Base-by-base conservation (phyloP, 352 stramenopile species). In the Phytophthora agathidicida region DNA sequence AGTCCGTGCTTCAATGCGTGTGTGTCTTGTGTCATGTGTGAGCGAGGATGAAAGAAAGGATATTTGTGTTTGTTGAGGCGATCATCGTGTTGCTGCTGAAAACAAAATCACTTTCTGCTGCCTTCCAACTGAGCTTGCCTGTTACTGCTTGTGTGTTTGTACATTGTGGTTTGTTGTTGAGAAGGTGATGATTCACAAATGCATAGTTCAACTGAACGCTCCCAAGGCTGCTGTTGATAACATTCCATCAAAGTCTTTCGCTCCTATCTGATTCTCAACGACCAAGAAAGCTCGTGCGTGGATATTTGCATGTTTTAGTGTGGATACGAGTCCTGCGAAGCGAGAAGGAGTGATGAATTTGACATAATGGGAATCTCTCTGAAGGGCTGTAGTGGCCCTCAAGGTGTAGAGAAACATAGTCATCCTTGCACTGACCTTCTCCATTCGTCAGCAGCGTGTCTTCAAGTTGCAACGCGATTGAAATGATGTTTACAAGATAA, bases 101-200 rank as follows among this genome's bases (percentile, higher is more conserved):
- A 86, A 77, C 70, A 83, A 73, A 80, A 84, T 77, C 73, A 88
- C 77, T 90, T 90, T 90, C 80, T 90, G 80, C 78, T 90, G 80
- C 80, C 80, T 89, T 90, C 77, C 80, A 82, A 90, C 80, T 88
- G 80, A 90, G 80, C 80, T 87, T 85, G 71, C 41, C n/a, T 30
- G 24, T 35, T 50, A 7, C n/a, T 35, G 37, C 14, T 46, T 16
- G 1, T 38, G 20, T 35, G 9, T 46, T 9, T 62, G 24, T 45
- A 7, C 10, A 61, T 17, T 70, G 13, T 49, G 2, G 36, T n/a
- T 52, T n/a, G 16, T 39, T 60, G 7, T 71, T 75, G 75, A 78
- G 68, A 59, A 88, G 63, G 56, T 87, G 75, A 88, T 83, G 77
- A 88, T 72, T 72, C 46, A 76, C 53, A 71, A 62, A 73, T 85